Base-by-base conservation (phyloP, 2,329 filamentous ascomycete genomes). In the Incumbomyces lentus region DNA sequence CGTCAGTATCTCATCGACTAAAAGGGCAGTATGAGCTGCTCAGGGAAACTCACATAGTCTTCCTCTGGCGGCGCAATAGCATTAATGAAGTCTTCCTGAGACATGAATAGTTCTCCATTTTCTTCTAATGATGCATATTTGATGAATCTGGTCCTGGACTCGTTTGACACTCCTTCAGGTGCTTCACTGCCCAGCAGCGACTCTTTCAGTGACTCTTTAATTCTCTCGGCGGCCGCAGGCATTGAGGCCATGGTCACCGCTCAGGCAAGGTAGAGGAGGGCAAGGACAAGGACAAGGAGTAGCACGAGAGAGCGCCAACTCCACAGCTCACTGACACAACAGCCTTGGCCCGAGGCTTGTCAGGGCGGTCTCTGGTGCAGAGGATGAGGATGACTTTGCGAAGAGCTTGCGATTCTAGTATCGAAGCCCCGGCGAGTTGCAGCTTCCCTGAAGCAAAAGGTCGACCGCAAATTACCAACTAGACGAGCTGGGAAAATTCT, bases 31-130 rank as follows among this genome's bases (percentile, higher is more conserved):
- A 29, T 16, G 46, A 13, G 44, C 12, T 31, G 43, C 30, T 42
- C 30, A n/a, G n/a, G n/a, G n/a, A n/a, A 40, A 76, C 85, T 79
- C 71, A 95, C 90, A 69, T 92, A 96, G 70, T 96, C 88, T 67
- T 95, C 87, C 49, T 80, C 74, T 40, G 76, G 75, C 4, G 92
- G 92, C 57, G 87, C 89, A 69, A 98, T 81, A 22, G 90, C 90
- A 60, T 89, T 75, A 59, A 95, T 79, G 65, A 98, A 98, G 63
- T 93, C 79, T n/a, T 89, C 79, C 52, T 84, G 78, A 38, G 76
- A 81, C 78, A 98, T 84, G 62, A 77, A 87, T 47, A 81, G 72
- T 60, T 95, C 86, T 49, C 84, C 89, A 8, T 80, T 75, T 57
- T 79, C 73, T 60, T 94, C 86, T 64, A 82, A 84, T 60, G 76